Evolutionary conservation across 176 grass and related monocot genomes (phyloP), one percentile per base, ranked within the genome.

Genomic region (Elymus sibiricus): DNA sequence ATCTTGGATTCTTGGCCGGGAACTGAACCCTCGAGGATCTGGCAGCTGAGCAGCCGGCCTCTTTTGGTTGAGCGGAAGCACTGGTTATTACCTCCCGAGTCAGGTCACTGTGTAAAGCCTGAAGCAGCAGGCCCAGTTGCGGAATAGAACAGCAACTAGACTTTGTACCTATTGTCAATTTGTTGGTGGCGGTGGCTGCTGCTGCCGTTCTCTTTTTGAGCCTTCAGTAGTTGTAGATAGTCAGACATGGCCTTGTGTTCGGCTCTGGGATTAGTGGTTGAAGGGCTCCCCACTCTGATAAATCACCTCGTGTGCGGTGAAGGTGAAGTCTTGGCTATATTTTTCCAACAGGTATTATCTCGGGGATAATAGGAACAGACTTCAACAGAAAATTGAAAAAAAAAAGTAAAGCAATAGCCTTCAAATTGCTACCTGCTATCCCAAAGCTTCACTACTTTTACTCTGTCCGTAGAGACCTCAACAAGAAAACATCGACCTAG

Each of bases 61-160:
- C 75, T 79, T 90, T 74, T 67, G 44, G 80, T 83, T 87, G 44
- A 72, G 80, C 74, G 3, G 74, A 55, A 82, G 80, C 66, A 67
- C 74, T 70, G 34, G 2, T 42, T 78, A 64, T 78, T 83, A 74
- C 43, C 65, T 63, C 74, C 74, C 44, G 55, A 86, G 55, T 83
- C 84, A 79, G 69, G 25, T 49, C 56, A 73, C n/a, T 80, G 63
- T 82, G 29, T 28, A 44, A 59, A 44, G 71, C 24, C 38, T 63
- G 78, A 31, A 70, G 88, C 63, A 35, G 74, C 49, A 58, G 66
- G 70, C 70, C 38, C 60, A 7, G 21, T 65, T 38, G 74, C 63
- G 82, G 62, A 24, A 25, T 53, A 83, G 40, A 31, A 61, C 29
- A 49, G 22, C 43, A 53, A 24, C 25, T 55, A 80, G 65, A 42